These are phyloP conservation scores for Gonium pectorale DNA, from an alignment of 139 green algal species.

Conservation along the genomic window DNA sequence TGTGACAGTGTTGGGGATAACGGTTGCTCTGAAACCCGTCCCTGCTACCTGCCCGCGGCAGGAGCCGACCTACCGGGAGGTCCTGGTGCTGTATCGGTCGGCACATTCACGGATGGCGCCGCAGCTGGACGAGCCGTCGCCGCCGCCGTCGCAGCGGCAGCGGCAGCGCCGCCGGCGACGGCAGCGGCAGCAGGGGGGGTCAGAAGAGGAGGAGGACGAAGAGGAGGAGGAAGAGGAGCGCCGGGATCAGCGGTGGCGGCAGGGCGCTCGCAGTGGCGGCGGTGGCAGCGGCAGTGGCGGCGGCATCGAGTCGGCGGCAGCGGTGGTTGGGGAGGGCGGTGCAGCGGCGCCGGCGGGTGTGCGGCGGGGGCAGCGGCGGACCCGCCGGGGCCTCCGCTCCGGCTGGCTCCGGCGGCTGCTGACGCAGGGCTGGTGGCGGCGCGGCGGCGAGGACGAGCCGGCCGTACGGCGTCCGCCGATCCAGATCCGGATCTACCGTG, in stretches of 20 bases:
- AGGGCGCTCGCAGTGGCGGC: not conserved
- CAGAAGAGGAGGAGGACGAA: no score
- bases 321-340: not conserved
- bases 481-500: slow-evolving; percentile 52
- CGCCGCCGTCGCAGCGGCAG: not conserved
- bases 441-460: not conserved
- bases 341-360: not conserved
- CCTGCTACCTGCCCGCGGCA: no score
- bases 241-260: no score
- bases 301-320: not conserved
- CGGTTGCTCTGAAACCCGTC: no score
- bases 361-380: not conserved
- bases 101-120: slow-evolving; percentile 19
- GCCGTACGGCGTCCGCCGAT: slow-evolving; percentile 24
- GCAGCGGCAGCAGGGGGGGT: not conserved
- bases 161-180: not conserved
- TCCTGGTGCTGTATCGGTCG: slow-evolving; percentile 35
- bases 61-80: slow-evolving; percentile 41
- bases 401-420: slow-evolving; percentile 31
- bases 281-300: not conserved
- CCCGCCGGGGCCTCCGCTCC: not conserved
- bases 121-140: not conserved
- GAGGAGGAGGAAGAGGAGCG: no score
- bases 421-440: not conserved
- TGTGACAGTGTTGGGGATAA: no score